A percentile compares a stretch with the other conserved stretches of the same genome.
These are phyloP conservation scores for Fusarium transvaalense DNA, from an alignment of 2,329 filamentous ascomycete genomes.

Conservation along the genomic window DNA sequence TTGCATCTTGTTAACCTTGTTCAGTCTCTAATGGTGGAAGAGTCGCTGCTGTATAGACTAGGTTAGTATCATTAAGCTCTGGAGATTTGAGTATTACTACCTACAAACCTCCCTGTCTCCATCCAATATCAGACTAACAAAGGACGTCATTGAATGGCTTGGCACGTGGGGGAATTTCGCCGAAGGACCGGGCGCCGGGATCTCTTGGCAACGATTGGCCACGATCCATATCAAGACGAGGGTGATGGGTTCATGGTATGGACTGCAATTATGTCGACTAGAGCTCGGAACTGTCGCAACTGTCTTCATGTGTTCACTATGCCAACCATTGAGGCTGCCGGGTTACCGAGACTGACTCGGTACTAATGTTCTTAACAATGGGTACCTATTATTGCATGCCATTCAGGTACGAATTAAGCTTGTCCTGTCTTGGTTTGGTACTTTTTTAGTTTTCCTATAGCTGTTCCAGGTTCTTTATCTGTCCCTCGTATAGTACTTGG, in stretches of 20 bases:
- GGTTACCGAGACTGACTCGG: conserved; percentile 9
- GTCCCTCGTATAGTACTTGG: conserved; percentile 45
- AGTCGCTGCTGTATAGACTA: not conserved
- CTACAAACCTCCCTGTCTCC: no score
- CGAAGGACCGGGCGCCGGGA: not conserved
- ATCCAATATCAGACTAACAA: not conserved
- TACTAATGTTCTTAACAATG: not conserved
- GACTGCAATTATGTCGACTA: not conserved
- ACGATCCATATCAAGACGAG: not conserved
- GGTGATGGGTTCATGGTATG: not conserved
- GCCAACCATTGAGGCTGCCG: conserved; percentile 7
- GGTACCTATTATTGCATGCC: conserved; percentile 1
- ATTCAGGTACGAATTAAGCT: conserved; percentile 25
- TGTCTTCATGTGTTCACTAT: not conserved
- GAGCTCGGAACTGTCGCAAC: not conserved
- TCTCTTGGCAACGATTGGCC: not conserved
- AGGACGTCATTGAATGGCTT: conserved; percentile 8
- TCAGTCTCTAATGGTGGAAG: not conserved
- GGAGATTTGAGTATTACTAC: no score
- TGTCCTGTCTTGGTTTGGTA: conserved; percentile 29
- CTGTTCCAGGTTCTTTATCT: conserved; percentile 10
- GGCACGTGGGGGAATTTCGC: conserved; percentile 2
- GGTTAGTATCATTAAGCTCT: no score
- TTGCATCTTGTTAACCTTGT: not conserved
- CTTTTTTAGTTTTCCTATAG: not conserved